phyloP scores from a whole-genome alignment of 2,329 filamentous ascomycete species.

The Aschersonia sp. region DNA sequence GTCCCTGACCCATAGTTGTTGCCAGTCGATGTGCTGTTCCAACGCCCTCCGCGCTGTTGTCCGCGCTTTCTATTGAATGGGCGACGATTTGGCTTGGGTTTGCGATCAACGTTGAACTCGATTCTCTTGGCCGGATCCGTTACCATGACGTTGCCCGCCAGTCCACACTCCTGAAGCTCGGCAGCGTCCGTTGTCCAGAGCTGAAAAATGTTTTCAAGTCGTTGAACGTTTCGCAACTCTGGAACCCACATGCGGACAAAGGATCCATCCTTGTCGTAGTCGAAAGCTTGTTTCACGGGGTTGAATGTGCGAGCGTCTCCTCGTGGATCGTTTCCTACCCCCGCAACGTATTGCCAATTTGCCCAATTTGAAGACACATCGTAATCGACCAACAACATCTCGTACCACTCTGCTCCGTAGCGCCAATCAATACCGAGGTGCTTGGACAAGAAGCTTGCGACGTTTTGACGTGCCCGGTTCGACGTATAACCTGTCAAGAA shows the following conservation, averaged over 20 bases:
- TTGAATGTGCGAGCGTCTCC: conserved; percentile 65
- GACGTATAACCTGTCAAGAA: conserved; percentile 65
- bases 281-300: conserved; percentile 65
- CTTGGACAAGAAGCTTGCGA: conserved; percentile 59
- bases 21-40: background rate
- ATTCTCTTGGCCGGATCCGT: conserved; percentile 53
- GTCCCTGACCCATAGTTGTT: conserved; percentile 1
- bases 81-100: conserved; percentile 18
- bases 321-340: conserved; percentile 66
- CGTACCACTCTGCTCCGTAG: conserved; percentile 72
- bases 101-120: conserved; percentile 43
- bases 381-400: conserved; percentile 60
- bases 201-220: conserved; percentile 51
- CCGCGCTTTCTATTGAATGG: conserved; percentile 12
- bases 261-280: conserved; percentile 56
- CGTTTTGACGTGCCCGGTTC: conserved; percentile 63
- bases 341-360: conserved; percentile 72
- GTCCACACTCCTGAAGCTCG: conserved; percentile 39
- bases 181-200: conserved; percentile 48
- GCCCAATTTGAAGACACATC: conserved; percentile 67
- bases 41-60: conserved; percentile 8
- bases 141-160: conserved; percentile 48
- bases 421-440: conserved; percentile 68
- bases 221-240: conserved; percentile 43
- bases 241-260: conserved; percentile 64